A percentile compares a stretch with the other conserved stretches of the same genome.
These are phyloP conservation scores for Botrytis porri DNA, from an alignment of 2,329 filamentous ascomycete species.

Conservation along the genomic window DNA sequence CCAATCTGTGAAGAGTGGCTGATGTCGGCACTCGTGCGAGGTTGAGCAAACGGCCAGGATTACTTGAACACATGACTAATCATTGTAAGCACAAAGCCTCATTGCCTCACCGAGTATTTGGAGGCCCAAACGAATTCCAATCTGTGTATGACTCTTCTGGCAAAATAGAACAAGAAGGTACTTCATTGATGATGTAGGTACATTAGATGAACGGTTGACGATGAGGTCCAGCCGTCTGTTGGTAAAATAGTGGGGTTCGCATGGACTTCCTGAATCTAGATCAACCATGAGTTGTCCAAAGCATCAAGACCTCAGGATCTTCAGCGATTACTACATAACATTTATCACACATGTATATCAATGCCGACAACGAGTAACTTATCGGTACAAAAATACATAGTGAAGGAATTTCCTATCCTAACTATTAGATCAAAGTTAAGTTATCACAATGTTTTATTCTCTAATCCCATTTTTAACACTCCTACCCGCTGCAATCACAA, in stretches of 20 bases:
- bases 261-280: not conserved
- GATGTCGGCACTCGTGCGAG: not conserved
- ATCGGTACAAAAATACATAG: not conserved
- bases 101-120: slow-evolving; percentile 3
- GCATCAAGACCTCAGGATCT: not conserved
- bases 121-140: not conserved
- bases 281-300: too few species aligned
- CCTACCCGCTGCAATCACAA: not conserved
- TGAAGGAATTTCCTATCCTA: not conserved
- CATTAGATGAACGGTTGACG: not conserved
- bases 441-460: slow-evolving; percentile 1
- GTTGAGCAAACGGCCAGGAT: not conserved
- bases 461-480: not conserved
- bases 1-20: slow-evolving; percentile 6
- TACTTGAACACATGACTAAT: not conserved
- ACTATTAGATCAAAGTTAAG: not conserved
- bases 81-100: slow-evolving; percentile 6
- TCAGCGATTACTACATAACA: not conserved
- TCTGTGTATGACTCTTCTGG: not conserved
- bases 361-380: not conserved
- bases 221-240: not conserved
- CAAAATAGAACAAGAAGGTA: not conserved
- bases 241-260: not conserved
- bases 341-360: not conserved
- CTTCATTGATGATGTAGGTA: not conserved